Percentiles rank a stretch among this genome's conserved stretches.
These are phyloP conservation scores for Solanum medicagineum DNA, from an alignment of 257 asterid genomes.

Conservation along the genomic window DNA sequence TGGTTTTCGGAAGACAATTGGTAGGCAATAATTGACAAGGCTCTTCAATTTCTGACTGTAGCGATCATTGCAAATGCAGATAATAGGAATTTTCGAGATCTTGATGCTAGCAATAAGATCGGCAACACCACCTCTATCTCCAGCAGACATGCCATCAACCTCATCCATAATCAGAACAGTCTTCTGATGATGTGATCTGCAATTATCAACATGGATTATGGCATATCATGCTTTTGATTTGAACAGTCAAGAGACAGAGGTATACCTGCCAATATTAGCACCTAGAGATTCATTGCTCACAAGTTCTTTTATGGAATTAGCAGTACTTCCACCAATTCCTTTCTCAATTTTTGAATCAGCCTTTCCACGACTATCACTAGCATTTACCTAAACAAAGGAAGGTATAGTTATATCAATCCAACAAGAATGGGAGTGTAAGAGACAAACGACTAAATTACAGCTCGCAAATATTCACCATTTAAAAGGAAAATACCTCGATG, in stretches of 20 bases:
- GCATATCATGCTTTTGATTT: neutral
- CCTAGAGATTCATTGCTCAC: slow-evolving; percentile 69
- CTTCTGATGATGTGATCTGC: slow-evolving; percentile 58
- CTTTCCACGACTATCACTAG: slow-evolving; percentile 98
- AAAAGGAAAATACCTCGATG: slow-evolving; percentile 47
- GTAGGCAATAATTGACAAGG: slow-evolving; percentile 84
- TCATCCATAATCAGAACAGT: slow-evolving; percentile 97
- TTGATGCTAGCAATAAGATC: slow-evolving; percentile 97
- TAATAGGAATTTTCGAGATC: slow-evolving; percentile 82
- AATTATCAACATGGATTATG: slow-evolving; percentile 12
- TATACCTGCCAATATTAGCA: slow-evolving; percentile 56
- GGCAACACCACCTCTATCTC: slow-evolving; percentile 98
- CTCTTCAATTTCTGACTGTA: slow-evolving; percentile 97
- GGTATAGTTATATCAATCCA: neutral
- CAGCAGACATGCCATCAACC: slow-evolving; percentile 99
- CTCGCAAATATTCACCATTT: neutral
- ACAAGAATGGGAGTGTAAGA: neutral
- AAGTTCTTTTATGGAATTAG: slow-evolving; percentile 84
- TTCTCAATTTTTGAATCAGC: slow-evolving; percentile 84
- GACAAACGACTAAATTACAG: neutral
- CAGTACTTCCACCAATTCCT: slow-evolving; percentile 93
- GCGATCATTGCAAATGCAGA: slow-evolving; percentile 96
- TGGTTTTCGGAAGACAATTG: slow-evolving; percentile 81
- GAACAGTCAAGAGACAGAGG: slow-evolving; percentile 3
- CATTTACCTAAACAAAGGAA: slow-evolving; percentile 64